phyloP scores from a whole-genome alignment of 805 yeast species.

The Phaffomyces opuntiae region DNA sequence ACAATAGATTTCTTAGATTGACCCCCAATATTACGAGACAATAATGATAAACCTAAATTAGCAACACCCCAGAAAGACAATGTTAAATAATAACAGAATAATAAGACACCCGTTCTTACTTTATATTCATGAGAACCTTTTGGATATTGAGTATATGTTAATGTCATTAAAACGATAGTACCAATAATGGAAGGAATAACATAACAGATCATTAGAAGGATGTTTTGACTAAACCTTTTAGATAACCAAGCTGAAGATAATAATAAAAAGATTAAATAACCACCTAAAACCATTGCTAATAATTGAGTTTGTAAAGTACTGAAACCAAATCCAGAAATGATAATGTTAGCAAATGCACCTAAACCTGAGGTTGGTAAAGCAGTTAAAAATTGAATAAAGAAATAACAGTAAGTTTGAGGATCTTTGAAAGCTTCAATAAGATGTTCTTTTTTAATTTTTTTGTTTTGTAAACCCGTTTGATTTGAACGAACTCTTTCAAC shows the following conservation, averaged over 20 bases:
- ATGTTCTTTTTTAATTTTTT: conserved; percentile 38
- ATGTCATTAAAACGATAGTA: conserved; percentile 32
- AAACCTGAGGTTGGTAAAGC: conserved; percentile 44
- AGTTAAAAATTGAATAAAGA: conserved; percentile 43
- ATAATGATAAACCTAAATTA: conserved; percentile 39
- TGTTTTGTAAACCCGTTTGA: conserved; percentile 47
- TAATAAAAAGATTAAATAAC: conserved; percentile 16
- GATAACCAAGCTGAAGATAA: conserved; percentile 29
- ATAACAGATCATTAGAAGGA: conserved; percentile 21
- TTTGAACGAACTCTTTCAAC: conserved; percentile 39
- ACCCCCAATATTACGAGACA: conserved; percentile 51
- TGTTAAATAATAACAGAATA: conserved; percentile 39
- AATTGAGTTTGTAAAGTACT: conserved; percentile 5
- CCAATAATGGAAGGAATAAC: conserved; percentile 42
- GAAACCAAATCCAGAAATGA: conserved; percentile 47
- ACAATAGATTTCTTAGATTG: conserved; percentile 44
- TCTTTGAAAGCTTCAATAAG: conserved; percentile 36
- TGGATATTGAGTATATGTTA: conserved; percentile 6
- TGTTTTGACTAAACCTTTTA: conserved; percentile 21
- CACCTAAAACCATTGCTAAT: conserved; percentile 43
- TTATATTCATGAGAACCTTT: conserved; percentile 6
- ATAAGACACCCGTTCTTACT: conserved; percentile 32
- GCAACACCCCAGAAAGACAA: conserved; percentile 47
- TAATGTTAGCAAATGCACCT: conserved; percentile 45
- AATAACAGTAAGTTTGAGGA: conserved; percentile 37